Evolutionary conservation across 805 yeast genomes (phyloP), one percentile per base, ranked within the genome.

Genomic region (Torulaspora franciscae): DNA sequence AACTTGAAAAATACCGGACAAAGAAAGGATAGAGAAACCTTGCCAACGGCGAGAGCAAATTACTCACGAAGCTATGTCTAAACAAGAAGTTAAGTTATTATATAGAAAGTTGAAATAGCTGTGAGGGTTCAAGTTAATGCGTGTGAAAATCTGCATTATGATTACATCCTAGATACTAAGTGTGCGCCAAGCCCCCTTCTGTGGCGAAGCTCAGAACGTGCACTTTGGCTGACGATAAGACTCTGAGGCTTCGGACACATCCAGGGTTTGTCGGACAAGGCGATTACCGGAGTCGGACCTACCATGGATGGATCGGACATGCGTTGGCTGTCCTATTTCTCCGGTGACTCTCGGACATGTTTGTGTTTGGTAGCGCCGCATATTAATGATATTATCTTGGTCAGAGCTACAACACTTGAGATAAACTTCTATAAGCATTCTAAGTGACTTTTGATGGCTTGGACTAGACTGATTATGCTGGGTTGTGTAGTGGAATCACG

Each of bases 171-270:
- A 30, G 33, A 14, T 30, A 30, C 4, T 10, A 26, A 8, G 24
- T 10, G 7, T 6, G 22, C 11, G 24, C 30, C 30, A 19, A 37
- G 32, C 32, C 40, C 40, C 25, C 24, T 37, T 41, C 39, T 42
- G 46, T 42, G 46, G 46, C 46, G 33, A 13, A 30, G 33, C 19
- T 19, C 10, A 15, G 19, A 15, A 30, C 33, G 33, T 30, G 33
- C 23, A 19, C 22, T 19, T 19, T 19, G 5, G 22, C 22, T 19
- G 5, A 19, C 22, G 22, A 19, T 19, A 19, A 19, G 22, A 19
- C 5, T 4, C 5, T 19, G 22, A 4, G 13, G 33, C 6, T 2
- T 2, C 30, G 30, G 30, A 27, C 30, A 27, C 11, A 8, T 19
- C 33, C 14, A 7, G 8, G 19, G 9, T 2, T 14, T 3, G 15